Evolutionary conservation across 1,139 yeast genomes (phyloP), one percentile per base, ranked within the genome.

Genomic region (Diutina pseudorugosa): DNA sequence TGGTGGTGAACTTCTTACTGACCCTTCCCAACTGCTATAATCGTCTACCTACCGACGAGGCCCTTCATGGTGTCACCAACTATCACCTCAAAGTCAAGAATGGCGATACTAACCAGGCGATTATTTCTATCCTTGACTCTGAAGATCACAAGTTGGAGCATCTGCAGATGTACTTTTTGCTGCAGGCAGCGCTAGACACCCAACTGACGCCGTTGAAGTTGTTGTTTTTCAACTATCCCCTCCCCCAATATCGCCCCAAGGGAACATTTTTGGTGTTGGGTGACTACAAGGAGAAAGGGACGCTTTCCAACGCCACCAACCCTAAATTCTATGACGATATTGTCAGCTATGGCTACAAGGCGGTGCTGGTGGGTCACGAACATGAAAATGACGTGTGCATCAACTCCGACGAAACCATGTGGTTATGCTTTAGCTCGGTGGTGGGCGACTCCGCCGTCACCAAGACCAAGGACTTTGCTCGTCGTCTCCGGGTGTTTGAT

Each of bases 1-100:
- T 82, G 57, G 62, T 88, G 43, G 85, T 89, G 80, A 62, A 72
- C 2, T 60, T 85, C 5, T 73, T 80, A 3, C 59, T 72, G 4
- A 62, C 68, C 1, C 67, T 90, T 52, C 97, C 97, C 0, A 85
- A 76, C 62, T 85, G 97, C 0, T 91, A 91, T 66, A 90, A 85
- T 60, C 71, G 75, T 6, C 66, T 85, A 21, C 72, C 75, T 14
- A 77, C 83, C 2, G 30, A 53, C n/a, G 40, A 51, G n/a, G 54
- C 58, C 33, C 44, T 64, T 4, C 71, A 70, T 55, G 77, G 77
- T 1, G 53, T 68, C 16, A 65, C 76, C 30, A 73, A 73, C 57
- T 67, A 71, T 53, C 67, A 73, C 54, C 59, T 70, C 40, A 61
- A 25, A 9, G 36, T 43, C 42, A 43, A 27, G 33, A 52, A 51